A percentile compares a stretch with the other conserved stretches of the same genome.
These are phyloP conservation scores for Talaromyces stipitatus DNA, from an alignment of 495 filamentous ascomycete species.

Conservation along the genomic window DNA sequence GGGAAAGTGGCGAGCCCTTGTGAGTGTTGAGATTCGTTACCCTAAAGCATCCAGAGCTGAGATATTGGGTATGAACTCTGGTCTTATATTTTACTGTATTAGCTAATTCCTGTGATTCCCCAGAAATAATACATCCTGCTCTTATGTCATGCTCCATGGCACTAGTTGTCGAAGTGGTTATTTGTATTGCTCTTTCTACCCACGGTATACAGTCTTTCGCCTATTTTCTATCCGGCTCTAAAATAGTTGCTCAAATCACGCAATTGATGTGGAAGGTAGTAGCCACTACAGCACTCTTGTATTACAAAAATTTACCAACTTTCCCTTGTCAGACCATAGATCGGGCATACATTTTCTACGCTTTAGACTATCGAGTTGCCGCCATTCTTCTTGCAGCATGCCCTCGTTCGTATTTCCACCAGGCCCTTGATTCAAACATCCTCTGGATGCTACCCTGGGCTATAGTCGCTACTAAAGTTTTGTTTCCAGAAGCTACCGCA, in stretches of 20 bases:
- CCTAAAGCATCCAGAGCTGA: conserved; percentile 23
- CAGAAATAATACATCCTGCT: conserved; percentile 47
- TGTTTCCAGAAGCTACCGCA: conserved; percentile 43
- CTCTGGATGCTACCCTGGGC: conserved; percentile 67
- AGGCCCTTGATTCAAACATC: conserved; percentile 57
- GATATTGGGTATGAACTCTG: conserved; percentile 13
- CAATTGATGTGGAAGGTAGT: conserved; percentile 57
- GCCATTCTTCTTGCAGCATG: conserved; percentile 57
- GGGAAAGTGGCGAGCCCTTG: conserved; percentile 47
- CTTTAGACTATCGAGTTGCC: conserved; percentile 54
- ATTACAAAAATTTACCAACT: background rate
- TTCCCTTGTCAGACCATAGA: conserved; percentile 40
- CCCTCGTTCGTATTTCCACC: conserved; percentile 61
- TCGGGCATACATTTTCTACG: conserved; percentile 75
- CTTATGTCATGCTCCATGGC: conserved; percentile 43
- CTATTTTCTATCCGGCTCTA: conserved; percentile 46
- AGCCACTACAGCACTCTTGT: conserved; percentile 7
- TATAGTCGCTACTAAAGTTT: conserved; percentile 45
- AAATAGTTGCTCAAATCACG: conserved; percentile 51
- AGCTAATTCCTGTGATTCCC: background rate
- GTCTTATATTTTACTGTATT: background rate
- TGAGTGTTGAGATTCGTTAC: conserved; percentile 25
- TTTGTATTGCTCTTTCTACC: conserved; percentile 55
- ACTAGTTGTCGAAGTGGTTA: conserved; percentile 49
- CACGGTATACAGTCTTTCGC: conserved; percentile 54